Base-by-base conservation (phyloP, 1,139 yeast species). In the Saccharomyces hybrid region DNA sequence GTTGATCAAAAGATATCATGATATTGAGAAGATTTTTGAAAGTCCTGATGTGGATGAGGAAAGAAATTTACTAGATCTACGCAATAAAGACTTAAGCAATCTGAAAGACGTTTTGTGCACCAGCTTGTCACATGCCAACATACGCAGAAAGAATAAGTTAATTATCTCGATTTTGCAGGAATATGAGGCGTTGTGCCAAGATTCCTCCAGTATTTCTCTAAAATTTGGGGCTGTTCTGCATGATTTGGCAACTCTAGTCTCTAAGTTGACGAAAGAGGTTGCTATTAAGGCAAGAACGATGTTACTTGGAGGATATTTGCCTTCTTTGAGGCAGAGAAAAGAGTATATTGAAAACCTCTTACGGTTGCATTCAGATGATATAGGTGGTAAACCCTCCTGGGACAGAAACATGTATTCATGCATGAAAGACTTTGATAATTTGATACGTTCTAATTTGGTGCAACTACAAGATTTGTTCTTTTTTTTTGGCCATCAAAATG, bases 281-380 rank as follows among this genome's bases (percentile, higher is more conserved):
- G 87, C 96, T 13, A 78, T 91, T 66, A 88, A 88, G 71, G 97
- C 96, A 1, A 83, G 97, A 71, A 97, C 91, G 74, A 86, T 91
- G 59, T 80, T 91, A 66, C 91, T 91, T 64, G 96, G 89, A 75
- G 89, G 96, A 69, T 88, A 97, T 46, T 79, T 91, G 73, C 98
- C 98, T 48, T 88, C 97, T 5, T 83, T 88, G 62, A 84, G 86
- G 71, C 97, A 91, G 75, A 84, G 97, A 75, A 85, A 95, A 19
- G 97, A 90, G 68, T 97, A 91, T 75, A 80, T 91, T 68, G 97
- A 91, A 74, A 97, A 89, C 71, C 90, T 91, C 65, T 80, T 91
- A 72, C 82, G 90, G 71, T 83, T 95, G 19, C 83, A 96, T 47
- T 97, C 91, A 51, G 87, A 90, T 66, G 89, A 87, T 66, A 81